These are phyloP conservation scores for Endocarpon pusillum DNA, from an alignment of 495 filamentous ascomycete genomes.

Conservation along the genomic window DNA sequence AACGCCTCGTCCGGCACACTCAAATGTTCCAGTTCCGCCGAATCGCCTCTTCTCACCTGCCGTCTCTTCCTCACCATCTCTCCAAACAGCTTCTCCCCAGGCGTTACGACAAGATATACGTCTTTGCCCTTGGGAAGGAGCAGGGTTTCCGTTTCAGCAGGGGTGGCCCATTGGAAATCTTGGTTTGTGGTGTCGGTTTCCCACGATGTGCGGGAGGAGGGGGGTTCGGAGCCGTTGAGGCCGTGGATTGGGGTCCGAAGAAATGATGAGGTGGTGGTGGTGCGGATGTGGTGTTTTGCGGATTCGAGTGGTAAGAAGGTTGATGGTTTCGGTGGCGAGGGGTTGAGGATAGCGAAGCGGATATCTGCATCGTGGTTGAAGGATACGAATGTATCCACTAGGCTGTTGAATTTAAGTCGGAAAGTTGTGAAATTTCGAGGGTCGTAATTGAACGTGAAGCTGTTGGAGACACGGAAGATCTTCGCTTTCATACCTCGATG, in stretches of 20 bases:
- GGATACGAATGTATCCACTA: conserved; percentile 16
- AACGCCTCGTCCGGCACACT: conserved; percentile 12
- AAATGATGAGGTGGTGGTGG: too few species aligned
- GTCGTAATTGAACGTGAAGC: conserved; percentile 17
- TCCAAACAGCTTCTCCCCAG: conserved; percentile 15
- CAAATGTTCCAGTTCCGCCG: conserved; percentile 13
- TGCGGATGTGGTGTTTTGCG: too few species aligned
- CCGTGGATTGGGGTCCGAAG: too few species aligned
- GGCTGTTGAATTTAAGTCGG: conserved; percentile 16
- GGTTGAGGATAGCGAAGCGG: conserved; percentile 9
- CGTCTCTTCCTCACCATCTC: conserved; percentile 14
- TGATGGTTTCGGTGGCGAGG: neutral
- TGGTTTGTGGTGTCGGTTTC: conserved; percentile 2
- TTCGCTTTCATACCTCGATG: too few species aligned
- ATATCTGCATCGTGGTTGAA: conserved; percentile 17
- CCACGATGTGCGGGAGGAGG: conserved; percentile 1
- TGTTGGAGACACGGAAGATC: conserved; percentile 10
- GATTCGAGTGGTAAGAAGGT: too few species aligned
- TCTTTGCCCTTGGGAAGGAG: conserved; percentile 7
- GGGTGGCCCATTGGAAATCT: conserved; percentile 12
- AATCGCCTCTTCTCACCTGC: conserved; percentile 8
- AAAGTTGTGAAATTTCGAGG: conserved; percentile 20
- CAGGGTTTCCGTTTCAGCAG: conserved; percentile 13
- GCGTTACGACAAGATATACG: conserved; percentile 14
- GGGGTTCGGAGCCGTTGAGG: conserved; percentile 1